Conservation (phyloP, 129 eudicot genomes). For the Rutidosis leptorrhynchoides region DNA sequence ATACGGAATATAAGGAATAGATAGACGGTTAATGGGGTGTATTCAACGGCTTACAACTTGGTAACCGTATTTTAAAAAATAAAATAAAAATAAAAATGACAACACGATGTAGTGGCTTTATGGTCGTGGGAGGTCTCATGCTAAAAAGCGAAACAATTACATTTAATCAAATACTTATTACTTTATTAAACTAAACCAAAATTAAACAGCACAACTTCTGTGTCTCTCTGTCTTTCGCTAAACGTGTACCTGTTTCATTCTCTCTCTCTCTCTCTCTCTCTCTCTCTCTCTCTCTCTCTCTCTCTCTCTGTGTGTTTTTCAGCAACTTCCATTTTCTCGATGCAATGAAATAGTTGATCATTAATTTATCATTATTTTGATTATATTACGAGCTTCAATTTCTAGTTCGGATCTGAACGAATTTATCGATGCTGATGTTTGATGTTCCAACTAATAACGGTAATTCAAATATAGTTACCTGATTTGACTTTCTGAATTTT, state of each 20-base stretch:
- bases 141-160: constrained; percentile 37
- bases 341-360: constrained; percentile 22
- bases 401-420: constrained; percentile 29
- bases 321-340: constrained; percentile 9
- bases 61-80: constrained; percentile 18
- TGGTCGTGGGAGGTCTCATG: constrained; percentile 43
- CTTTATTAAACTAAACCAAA: too few species aligned
- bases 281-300: constrained; percentile 3
- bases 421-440: constrained; percentile 21
- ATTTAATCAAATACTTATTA: constrained; percentile 11
- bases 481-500: constrained; percentile 8
- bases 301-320: constrained; percentile 16
- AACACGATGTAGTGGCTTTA: constrained; percentile 35
- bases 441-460: not conserved
- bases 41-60: constrained; percentile 16
- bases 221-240: constrained; percentile 25
- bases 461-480: not conserved
- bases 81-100: not conserved
- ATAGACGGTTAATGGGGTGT: not conserved
- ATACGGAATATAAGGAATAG: not conserved
- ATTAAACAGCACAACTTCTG: not conserved
- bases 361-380: constrained; percentile 1
- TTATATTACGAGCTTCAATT: not conserved
- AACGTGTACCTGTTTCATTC: not conserved
- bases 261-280: constrained; percentile 24